phyloP scores from a whole-genome alignment of 352 stramenopile genomes.

The Elongisporangium anandrum region DNA sequence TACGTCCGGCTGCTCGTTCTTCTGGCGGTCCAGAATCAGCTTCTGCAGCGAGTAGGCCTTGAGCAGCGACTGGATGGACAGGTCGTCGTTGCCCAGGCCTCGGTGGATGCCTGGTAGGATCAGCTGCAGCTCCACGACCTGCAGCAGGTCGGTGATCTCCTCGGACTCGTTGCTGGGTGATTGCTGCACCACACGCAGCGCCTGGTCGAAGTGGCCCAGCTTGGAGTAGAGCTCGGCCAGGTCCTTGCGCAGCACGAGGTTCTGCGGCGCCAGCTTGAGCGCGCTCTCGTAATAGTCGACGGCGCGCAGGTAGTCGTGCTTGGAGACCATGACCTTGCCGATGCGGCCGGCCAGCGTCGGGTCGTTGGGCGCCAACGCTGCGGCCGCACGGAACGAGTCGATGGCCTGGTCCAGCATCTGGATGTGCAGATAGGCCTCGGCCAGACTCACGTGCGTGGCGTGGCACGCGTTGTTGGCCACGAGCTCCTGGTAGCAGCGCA shows the following conservation, averaged over 20 bases:
- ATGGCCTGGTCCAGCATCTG: constrained; percentile 88
- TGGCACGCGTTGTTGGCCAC: constrained; percentile 74
- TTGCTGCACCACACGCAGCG: constrained; percentile 75
- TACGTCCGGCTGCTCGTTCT: constrained; percentile 79
- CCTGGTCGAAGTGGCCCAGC: constrained; percentile 81
- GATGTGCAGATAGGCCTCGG: constrained; percentile 91
- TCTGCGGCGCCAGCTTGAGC: constrained; percentile 69
- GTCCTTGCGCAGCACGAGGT: constrained; percentile 84
- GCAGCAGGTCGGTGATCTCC: constrained; percentile 59
- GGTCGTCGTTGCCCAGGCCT: constrained; percentile 56
- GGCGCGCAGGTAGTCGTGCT: constrained; percentile 92
- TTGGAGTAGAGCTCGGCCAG: constrained; percentile 89
- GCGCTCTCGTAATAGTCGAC: constrained; percentile 93
- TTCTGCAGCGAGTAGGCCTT: constrained; percentile 86
- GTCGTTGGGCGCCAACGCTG: constrained; percentile 53
- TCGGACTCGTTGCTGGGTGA: constrained; percentile 58
- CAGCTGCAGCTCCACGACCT: constrained; percentile 70
- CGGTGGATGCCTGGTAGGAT: constrained; percentile 80
- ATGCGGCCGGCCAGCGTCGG: constrained; percentile 83
- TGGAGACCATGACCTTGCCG: constrained; percentile 88
- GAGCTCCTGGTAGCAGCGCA: constrained; percentile 87
- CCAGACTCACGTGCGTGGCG: constrained; percentile 80
- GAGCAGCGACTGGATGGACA: constrained; percentile 75
- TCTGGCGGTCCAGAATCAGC: constrained; percentile 73
- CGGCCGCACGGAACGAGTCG: constrained; percentile 65